Percentiles rank a stretch among this genome's conserved stretches.
These are phyloP conservation scores for Encephalitozoon intestinalis DNA, from an alignment of 371 early-diverging fungal species.

Conservation along the genomic window DNA sequence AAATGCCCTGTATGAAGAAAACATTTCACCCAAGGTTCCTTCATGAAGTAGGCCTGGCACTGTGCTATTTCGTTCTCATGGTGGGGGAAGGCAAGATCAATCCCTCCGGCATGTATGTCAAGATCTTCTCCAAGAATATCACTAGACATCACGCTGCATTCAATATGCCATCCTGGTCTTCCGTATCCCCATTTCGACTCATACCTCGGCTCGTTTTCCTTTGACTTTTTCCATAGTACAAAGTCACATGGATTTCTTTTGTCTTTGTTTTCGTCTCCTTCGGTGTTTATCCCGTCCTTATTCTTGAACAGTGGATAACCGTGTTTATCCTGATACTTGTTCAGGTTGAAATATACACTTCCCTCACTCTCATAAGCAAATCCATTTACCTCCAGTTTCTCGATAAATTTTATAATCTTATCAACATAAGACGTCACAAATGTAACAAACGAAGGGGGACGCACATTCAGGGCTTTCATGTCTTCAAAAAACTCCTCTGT, in stretches of 20 bases:
- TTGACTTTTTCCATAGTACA: conserved; percentile 92
- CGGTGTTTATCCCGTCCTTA: conserved; percentile 21
- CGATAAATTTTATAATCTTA: conserved; percentile 78
- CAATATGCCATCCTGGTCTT: conserved; percentile 99
- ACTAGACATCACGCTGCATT: conserved; percentile 95
- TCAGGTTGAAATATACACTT: conserved; percentile 93
- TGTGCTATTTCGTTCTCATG: conserved; percentile 99
- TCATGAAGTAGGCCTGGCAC: conserved; percentile 71
- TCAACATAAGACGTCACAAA: conserved; percentile 94
- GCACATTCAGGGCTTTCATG: conserved; percentile 77
- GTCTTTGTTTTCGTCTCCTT: conserved; percentile 64
- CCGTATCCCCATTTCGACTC: conserved; percentile 77
- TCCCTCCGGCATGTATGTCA: conserved; percentile 96
- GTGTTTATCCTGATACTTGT: conserved; percentile 69
- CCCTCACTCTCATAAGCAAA: conserved; percentile 79
- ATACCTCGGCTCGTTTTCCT: conserved; percentile 92
- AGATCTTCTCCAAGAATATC: conserved; percentile 76
- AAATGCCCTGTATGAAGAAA: conserved; percentile 96
- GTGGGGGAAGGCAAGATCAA: conserved; percentile 96
- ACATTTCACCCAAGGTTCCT: conserved; percentile 87
- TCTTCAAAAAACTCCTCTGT: conserved; percentile 86
- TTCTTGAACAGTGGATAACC: conserved; percentile 49
- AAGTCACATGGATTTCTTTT: conserved; percentile 76
- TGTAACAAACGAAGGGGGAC: conserved; percentile 79
- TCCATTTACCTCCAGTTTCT: conserved; percentile 80